A percentile compares a stretch with the other conserved stretches of the same genome.
Evolutionary conservation across 305 asterid genomes (phyloP).

Genomic region (Fraxinus albicans): DNA sequence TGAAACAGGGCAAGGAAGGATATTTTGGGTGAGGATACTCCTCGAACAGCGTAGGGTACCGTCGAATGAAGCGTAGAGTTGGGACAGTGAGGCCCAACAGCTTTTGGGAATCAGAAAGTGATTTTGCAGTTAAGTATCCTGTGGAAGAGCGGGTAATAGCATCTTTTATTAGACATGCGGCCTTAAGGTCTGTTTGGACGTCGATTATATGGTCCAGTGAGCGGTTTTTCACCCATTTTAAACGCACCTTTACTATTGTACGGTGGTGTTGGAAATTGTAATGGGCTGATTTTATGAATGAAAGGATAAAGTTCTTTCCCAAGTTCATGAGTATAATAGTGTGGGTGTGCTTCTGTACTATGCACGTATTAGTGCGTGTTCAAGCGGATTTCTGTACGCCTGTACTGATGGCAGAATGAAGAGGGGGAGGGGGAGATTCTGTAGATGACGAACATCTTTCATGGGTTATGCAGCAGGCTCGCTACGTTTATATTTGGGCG

Average conservation of each 20-base stretch:
- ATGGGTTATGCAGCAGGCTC: background rate
- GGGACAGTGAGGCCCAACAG: conserved; percentile 79
- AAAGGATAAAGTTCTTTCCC: background rate
- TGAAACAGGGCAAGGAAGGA: conserved; percentile 74
- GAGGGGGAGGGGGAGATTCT: background rate
- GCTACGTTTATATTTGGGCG: background rate
- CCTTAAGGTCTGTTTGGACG: conserved; percentile 78
- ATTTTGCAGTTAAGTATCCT: conserved; percentile 61
- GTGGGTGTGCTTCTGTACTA: background rate
- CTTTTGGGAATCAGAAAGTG: conserved; percentile 67
- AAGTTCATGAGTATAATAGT: background rate
- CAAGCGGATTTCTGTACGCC: background rate
- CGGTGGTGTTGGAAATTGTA: conserved; percentile 47
- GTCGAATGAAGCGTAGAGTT: conserved; percentile 68
- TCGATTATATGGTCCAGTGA: conserved; percentile 81
- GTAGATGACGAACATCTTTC: background rate
- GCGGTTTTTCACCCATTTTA: conserved; percentile 93
- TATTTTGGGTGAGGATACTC: conserved; percentile 93
- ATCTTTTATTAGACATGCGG: conserved; percentile 78
- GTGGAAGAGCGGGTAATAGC: conserved; percentile 66
- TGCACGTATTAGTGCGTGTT: background rate
- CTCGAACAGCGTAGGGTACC: conserved; percentile 82
- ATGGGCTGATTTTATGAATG: background rate
- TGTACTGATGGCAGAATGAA: background rate
- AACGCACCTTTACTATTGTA: conserved; percentile 61